Base-by-base conservation (phyloP, 2,329 filamentous ascomycete genomes). In the Paecilomyces fulvus region DNA sequence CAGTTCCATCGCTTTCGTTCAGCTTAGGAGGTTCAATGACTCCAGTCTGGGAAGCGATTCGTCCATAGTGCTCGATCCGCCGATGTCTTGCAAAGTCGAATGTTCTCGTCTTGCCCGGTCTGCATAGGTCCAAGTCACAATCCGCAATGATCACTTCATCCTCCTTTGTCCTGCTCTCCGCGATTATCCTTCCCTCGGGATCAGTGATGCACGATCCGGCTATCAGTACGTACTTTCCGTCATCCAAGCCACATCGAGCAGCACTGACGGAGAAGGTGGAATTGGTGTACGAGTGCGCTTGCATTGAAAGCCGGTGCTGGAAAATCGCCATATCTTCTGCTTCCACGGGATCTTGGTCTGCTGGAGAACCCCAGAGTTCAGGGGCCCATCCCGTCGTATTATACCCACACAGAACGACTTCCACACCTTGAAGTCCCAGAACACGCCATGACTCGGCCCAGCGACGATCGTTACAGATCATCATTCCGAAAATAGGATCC, bases 391-490 rank as follows among this genome's bases (percentile, higher is more conserved):
- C 73, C 3, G 75, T 76, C 2, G 79, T 81, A 64, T 81, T 81
- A 64, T 80, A 81, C 1, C 79, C 79, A 52, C 77, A 78, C 55
- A 75, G 65, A 3, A 78, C 64, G 7, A 80, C 60, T 64, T 81
- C 78, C 2, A 74, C 73, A 6, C 79, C 79, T 61, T 81, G 78
- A 6, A 82, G 68, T 0, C 79, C 78, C 60, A 80, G 78, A 17
- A 71, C 70, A 31, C 80, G 67, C 79, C 80, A 83, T 0, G 74
- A 75, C 61, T 82, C 80, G 1, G 77, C 71, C 80, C 80, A 82
- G 7, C 80, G 71, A 3, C 79, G 67, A 64, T 82, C 80, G 60
- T 82, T 83, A 67, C 80, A 82, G 55, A 82, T 80, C 63, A 82
- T 70, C 78, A 81, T 80, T 8, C 80, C 71, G 30, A 81, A 51